Base-by-base conservation (phyloP, 306 rosid genomes). In the Sicyos baderoa region DNA sequence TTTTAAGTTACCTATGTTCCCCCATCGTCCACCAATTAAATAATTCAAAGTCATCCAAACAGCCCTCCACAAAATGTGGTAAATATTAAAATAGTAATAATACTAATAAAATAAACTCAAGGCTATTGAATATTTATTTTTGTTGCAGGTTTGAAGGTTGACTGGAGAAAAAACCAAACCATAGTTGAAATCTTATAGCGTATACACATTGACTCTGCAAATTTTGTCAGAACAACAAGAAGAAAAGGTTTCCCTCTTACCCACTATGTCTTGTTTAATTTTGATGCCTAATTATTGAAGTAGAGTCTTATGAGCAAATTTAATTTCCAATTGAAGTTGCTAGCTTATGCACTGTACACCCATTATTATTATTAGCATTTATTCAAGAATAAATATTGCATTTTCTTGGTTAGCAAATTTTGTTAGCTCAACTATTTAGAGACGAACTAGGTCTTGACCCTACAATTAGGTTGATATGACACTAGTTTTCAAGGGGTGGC, bases 71-170 rank as follows among this genome's bases (percentile, higher is more conserved):
- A 50, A 54, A 54, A 16, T 40, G 16, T 17, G 47, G 59, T 52
- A 54, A 71, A 42, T 40, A 10, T 40, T 40, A 40, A n/a, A 60
- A n/a, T 2, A 61, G 16, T 14, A 58, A 58, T 0, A 58, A 58
- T 3, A 14, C 6, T 0, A 66, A 37, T n/a, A 5, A 15, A 35
- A 25, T 27, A 27, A n/a, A 44, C 52, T 54, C 15, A 47, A 49
- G 2, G 3, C 2, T 53, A 11, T 68, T 27, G 47, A 25, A 37
- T 70, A 51, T 70, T 50, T 51, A 51, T 54, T 70, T 59, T 53
- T 54, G 72, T 53, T 37, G 59, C 74, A 37, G 67, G 49, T 44
- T 40, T 40, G 52, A 71, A 27, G 32, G 68, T 56, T 72, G 76
- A 72, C 76, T 17, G 57, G 1, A 62, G 42, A 19, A 9, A 54